A percentile compares a stretch with the other conserved stretches of the same genome.
Conservation (phyloP, 768 basidiomycete species). For the Porpolomopsis calyptriformis region DNA sequence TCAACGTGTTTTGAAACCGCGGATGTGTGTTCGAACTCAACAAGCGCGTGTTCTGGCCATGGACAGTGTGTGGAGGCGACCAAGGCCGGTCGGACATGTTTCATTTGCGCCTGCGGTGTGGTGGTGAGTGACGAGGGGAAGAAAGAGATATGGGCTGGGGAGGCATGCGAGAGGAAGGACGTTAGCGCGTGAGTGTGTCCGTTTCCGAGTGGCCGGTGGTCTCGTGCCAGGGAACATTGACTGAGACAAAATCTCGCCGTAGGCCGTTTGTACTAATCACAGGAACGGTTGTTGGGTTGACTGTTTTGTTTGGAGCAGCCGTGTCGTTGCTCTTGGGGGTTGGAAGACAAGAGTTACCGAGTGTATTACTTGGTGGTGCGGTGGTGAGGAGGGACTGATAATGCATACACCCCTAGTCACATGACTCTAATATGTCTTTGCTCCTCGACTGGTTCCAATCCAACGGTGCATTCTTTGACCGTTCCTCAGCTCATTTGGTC, state of each 20-base stretch:
- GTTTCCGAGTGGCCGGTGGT: not conserved
- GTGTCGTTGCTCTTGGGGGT: slow-evolving; percentile 55
- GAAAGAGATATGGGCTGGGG: slow-evolving; percentile 63
- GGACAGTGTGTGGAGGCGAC: slow-evolving; percentile 54
- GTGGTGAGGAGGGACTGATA: slow-evolving; percentile 42
- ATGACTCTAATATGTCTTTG: no score
- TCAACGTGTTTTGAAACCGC: slow-evolving; percentile 52
- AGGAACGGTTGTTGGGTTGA: slow-evolving; percentile 54
- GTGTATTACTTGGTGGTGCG: slow-evolving; percentile 56
- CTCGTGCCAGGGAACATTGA: no score
- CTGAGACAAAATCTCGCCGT: not conserved
- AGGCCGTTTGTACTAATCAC: slow-evolving; percentile 69
- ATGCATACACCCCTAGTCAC: no score
- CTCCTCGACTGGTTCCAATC: slow-evolving; percentile 53
- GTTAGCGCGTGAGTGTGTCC: slow-evolving; percentile 56
- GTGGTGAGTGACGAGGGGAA: slow-evolving; percentile 43
- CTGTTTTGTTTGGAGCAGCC: slow-evolving; percentile 58
- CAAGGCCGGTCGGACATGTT: slow-evolving; percentile 48
- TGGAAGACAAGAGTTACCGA: slow-evolving; percentile 57
- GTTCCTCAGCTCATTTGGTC: slow-evolving; percentile 32
- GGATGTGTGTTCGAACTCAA: slow-evolving; percentile 49
- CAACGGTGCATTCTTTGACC: slow-evolving; percentile 42
- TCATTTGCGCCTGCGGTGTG: slow-evolving; percentile 41
- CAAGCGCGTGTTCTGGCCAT: slow-evolving; percentile 56
- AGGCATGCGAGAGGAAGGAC: slow-evolving; percentile 68